phyloP scores from a whole-genome alignment of 139 green algal species.

The Coelastrella sp. region DNA sequence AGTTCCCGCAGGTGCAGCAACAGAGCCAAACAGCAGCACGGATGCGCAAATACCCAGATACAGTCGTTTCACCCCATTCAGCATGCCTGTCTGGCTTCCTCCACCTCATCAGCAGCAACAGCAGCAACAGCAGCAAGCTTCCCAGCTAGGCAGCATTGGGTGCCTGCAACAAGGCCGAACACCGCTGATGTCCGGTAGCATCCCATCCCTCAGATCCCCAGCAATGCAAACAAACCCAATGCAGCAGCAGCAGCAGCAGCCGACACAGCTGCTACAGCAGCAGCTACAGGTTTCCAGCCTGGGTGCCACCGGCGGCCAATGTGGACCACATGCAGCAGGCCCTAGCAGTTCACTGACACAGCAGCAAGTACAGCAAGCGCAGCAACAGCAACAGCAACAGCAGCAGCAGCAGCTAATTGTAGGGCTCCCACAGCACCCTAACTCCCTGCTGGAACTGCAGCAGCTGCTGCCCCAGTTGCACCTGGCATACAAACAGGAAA shows the following conservation, averaged over 20 bases:
- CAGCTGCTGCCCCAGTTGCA: conserved; percentile 11
- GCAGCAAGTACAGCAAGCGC: background rate
- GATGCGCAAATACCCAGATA: background rate
- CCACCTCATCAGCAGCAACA: background rate
- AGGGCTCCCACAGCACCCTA: background rate
- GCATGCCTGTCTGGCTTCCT: background rate
- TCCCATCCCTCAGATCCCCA: background rate
- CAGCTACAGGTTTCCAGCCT: too few relatives aligned
- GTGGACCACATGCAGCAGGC: background rate
- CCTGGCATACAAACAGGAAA: conserved; percentile 32
- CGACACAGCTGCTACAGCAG: too few relatives aligned
- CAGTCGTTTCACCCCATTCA: background rate
- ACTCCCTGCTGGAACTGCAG: background rate
- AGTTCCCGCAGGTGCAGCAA: background rate
- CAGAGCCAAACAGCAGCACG: background rate
- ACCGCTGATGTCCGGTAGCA: background rate
- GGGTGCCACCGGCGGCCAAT: too few relatives aligned
- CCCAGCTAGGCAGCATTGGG: background rate
- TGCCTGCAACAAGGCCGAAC: background rate
- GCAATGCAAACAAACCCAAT: too few relatives aligned
- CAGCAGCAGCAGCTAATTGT: background rate
- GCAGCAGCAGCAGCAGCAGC: too few relatives aligned
- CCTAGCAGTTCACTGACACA: too few relatives aligned
- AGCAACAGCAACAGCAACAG: conserved; percentile 22
- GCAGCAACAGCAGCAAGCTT: background rate